phyloP scores from a whole-genome alignment of 768 basidiomycete species.

The Leccinum variicolor region DNA sequence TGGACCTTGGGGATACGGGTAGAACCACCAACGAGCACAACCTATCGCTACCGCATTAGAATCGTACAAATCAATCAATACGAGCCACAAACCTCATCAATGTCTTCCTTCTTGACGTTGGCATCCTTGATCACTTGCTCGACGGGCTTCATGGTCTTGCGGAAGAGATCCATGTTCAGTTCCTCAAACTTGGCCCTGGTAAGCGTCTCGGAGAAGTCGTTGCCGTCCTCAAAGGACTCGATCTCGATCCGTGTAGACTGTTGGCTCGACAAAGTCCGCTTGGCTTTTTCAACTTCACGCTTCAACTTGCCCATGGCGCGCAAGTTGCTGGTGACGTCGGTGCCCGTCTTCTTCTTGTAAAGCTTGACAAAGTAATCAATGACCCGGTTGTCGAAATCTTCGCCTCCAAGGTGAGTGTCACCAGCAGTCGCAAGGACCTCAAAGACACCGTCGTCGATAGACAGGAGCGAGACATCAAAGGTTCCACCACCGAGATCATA shows the following conservation, averaged over 20 bases:
- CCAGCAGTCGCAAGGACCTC: slow-evolving; percentile 89
- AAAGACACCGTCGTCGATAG: slow-evolving; percentile 91
- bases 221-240: slow-evolving; percentile 92
- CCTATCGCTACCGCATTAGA: slow-evolving; percentile 32
- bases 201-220: slow-evolving; percentile 95
- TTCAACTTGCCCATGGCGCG: slow-evolving; percentile 89
- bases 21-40: slow-evolving; percentile 93
- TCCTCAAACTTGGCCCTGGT: slow-evolving; percentile 99
- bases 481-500: slow-evolving; percentile 99
- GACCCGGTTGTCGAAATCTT: slow-evolving; percentile 93
- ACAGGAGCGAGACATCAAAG: slow-evolving; percentile 96
- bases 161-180: slow-evolving; percentile 97
- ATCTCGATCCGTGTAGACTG: slow-evolving; percentile 92
- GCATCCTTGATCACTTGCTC: slow-evolving; percentile 99
- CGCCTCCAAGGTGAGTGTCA: slow-evolving; percentile 93
- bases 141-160: slow-evolving; percentile 99
- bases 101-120: slow-evolving; percentile 95
- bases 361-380: slow-evolving; percentile 86
- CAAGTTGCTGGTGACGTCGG: slow-evolving; percentile 75
- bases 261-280: slow-evolving; percentile 89
- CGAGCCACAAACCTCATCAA: slow-evolving; percentile 66
- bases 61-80: accelerated
- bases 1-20: slow-evolving; percentile 99
- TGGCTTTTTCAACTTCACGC: slow-evolving; percentile 92
- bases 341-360: slow-evolving; percentile 92